Evolutionary conservation across 768 basidiomycete genomes (phyloP), one percentile per base, ranked within the genome.

Genomic region (Porpolomopsis calyptriformis): DNA sequence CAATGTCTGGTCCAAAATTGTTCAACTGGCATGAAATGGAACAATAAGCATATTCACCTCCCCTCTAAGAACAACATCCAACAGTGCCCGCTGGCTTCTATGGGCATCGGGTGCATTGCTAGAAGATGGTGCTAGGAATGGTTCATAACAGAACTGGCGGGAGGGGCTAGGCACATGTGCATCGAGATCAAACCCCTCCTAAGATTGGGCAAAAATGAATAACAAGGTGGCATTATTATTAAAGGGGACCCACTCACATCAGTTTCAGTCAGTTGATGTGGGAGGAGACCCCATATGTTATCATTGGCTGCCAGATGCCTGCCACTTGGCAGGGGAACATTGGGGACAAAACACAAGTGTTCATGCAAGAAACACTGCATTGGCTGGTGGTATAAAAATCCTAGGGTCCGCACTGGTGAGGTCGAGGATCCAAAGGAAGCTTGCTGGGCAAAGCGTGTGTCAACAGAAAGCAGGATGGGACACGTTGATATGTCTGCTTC

Each of bases 351-450:
- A 47, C 70, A 68, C 23, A 69, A 53, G 54, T 72, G 61, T 47
- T 76, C 73, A 3, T 63, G 60, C 5, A 77, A 60, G 37, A 60
- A 59, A 49, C 73, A 76, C 57, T 77, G 74, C 52, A 77, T 68
- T 1, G 74, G 72, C 44, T 67, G 67, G 25, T 70, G 64, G 53
- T 69, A 70, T 4, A 65, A 45, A 53, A 73, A 43, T 18, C 27
- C 29, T 74, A 34, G 60, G 12, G 35, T 43, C 31, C 34, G 27
- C n/a, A 46, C 36, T 22, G 20, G 49, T 5, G 52, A 19, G 24
- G 50, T 45, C 10, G 52, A 40, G 18, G 51, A 12, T 23, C 44
- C 26, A 24, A 52, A 5, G 46, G 45, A 31, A 7, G 29, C 29
- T 31, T 29, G 26, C 34, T 29, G n/a, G n/a, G 53, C 49, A 34